phyloP scores from a whole-genome alignment of 2,329 filamentous ascomycete genomes.

The Stemphylium vesicarium region DNA sequence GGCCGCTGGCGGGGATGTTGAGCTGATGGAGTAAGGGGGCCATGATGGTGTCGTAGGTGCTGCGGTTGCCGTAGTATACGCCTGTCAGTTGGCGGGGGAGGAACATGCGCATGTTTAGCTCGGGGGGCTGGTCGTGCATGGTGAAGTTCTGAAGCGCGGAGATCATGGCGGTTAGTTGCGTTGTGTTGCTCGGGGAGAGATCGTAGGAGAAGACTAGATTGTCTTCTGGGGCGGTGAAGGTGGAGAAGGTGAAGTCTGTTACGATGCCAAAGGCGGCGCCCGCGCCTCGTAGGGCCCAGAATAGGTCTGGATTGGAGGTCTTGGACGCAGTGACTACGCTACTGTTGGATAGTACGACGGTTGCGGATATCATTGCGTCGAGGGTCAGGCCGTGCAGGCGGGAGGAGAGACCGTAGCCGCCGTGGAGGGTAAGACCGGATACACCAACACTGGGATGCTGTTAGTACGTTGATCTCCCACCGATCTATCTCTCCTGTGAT shows the following conservation, averaged over 20 bases:
- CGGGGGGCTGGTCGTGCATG: slow-evolving; percentile 25
- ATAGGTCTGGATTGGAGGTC: slow-evolving; percentile 47
- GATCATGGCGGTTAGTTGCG: slow-evolving; percentile 23
- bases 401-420: slow-evolving; percentile 38
- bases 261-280: slow-evolving; percentile 51
- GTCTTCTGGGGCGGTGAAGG: slow-evolving; percentile 31
- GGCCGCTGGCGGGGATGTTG: slow-evolving; percentile 9
- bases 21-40: slow-evolving; percentile 30
- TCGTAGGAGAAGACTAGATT: slow-evolving; percentile 36
- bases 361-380: slow-evolving; percentile 31
- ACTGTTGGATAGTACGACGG: slow-evolving; percentile 45
- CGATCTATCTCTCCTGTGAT: background rate
- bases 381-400: slow-evolving; percentile 33
- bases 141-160: slow-evolving; percentile 34
- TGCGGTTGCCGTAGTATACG: slow-evolving; percentile 35
- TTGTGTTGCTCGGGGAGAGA: slow-evolving; percentile 21
- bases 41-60: slow-evolving; percentile 32
- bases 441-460: slow-evolving; percentile 33
- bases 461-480: background rate
- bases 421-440: slow-evolving; percentile 34
- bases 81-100: slow-evolving; percentile 25
- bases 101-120: slow-evolving; percentile 39
- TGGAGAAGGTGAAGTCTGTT: slow-evolving; percentile 43
- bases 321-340: slow-evolving; percentile 44
- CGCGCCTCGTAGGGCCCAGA: slow-evolving; percentile 50